Base-by-base conservation (phyloP, 1,284 basidiomycete species). In the Leccinum pachyderme region DNA sequence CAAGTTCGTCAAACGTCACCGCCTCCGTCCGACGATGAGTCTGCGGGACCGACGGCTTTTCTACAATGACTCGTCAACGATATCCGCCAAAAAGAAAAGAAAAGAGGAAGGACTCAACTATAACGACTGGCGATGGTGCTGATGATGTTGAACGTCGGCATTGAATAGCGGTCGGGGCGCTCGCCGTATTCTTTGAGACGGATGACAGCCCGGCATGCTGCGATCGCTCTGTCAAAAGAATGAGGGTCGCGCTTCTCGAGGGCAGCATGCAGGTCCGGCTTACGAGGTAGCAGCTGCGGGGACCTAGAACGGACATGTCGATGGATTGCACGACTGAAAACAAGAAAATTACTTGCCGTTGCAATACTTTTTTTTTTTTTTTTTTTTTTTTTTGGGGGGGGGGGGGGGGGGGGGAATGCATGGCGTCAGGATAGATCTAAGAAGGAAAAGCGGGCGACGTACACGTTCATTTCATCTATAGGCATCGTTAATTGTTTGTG, bases 201-300 rank as follows among this genome's bases (percentile, higher is more conserved):
- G 63, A 86, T 83, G 47, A 87, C 84, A 22, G 81, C 63, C 49
- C 86, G 80, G 65, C 84, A 85, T 18, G 86, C 82, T 24, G 84
- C 82, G 49, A 52, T 12, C 15, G 66, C 63, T 39, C 63, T 64
- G 46, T n/a, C 33, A 49, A 37, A 37, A 33, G 41, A 12, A 31
- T 65, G 25, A 65, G 52, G 49, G 7, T 44, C 28, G 31, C 28
- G 31, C n/a, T 7, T 12, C 39, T 7, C 7, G 29, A 27, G 37
- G 24, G 15, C 1, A 24, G 35, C 9, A 29, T 5, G 24, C 5
- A 27, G 43, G 24, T 29, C 1, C 24, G 22, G 63, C 79, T 59
- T 71, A 87, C 85, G 83, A 82, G 55, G 86, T 72, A 13, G 81
- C 78, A 15, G 84, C 83, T 44, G 86, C 84, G 32, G 86, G 86